These are phyloP conservation scores for Neoascochyta sp. DNA, from an alignment of 2,329 filamentous ascomycete species.

Conservation along the genomic window DNA sequence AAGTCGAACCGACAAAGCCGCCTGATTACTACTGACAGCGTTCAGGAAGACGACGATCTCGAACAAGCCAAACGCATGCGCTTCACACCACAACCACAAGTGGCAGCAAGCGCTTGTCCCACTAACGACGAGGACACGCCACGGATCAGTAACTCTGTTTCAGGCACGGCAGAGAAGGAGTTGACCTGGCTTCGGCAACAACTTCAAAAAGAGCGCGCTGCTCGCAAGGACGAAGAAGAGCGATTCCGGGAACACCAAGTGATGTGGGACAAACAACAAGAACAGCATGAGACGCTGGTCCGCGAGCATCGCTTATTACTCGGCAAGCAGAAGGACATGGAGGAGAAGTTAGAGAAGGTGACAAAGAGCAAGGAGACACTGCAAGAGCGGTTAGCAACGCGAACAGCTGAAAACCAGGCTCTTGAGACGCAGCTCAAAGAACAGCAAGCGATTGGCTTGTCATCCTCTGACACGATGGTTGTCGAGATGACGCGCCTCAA, in stretches of 20 bases:
- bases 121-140: slow-evolving; percentile 30
- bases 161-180: slow-evolving; percentile 19
- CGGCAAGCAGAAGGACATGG: slow-evolving; percentile 13
- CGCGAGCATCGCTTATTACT: slow-evolving; percentile 16
- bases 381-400: slow-evolving; percentile 16
- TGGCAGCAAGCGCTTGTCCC: slow-evolving; percentile 2
- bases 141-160: slow-evolving; percentile 44
- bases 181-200: slow-evolving; percentile 7
- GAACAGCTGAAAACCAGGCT: slow-evolving; percentile 11
- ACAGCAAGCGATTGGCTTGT: slow-evolving; percentile 14
- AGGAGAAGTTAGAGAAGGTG: slow-evolving; percentile 14
- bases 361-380: slow-evolving; percentile 13
- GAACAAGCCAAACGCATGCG: slow-evolving; percentile 36
- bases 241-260: slow-evolving; percentile 14
- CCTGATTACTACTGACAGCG: slow-evolving; percentile 1
- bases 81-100: slow-evolving; percentile 28
- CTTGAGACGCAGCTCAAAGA: slow-evolving; percentile 16
- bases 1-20: too few species aligned
- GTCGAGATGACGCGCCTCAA: slow-evolving; percentile 21
- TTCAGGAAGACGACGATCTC: slow-evolving; percentile 19
- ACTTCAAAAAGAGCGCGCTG: slow-evolving; percentile 10
- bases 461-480: slow-evolving; percentile 21
- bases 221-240: slow-evolving; percentile 9
- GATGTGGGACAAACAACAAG: slow-evolving; percentile 26
- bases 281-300: slow-evolving; percentile 21